Evolutionary conservation across 2,329 filamentous ascomycete genomes (phyloP).

Genomic region (Microsporum ferrugineum): DNA sequence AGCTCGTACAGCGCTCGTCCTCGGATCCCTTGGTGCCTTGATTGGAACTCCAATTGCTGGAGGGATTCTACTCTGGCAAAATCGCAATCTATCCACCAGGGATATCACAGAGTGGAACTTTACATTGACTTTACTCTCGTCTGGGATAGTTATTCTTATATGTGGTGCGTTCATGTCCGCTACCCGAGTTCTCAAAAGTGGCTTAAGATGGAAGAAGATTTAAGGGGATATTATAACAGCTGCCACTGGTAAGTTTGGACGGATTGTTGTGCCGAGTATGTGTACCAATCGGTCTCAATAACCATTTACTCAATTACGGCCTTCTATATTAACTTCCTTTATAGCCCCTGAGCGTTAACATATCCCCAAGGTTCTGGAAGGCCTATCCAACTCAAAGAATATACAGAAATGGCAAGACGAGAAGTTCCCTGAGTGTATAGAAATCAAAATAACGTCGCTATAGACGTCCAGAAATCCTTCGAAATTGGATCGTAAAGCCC

Average conservation of each 20-base stretch:
- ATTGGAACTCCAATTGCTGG: constrained; percentile 58
- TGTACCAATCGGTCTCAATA: neutral
- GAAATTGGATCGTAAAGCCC: no score
- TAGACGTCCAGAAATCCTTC: no score
- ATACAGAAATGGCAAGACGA: no score
- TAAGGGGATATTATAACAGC: neutral
- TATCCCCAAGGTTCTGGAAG: neutral
- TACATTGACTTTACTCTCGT: neutral
- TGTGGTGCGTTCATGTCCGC: neutral
- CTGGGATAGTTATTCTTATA: neutral
- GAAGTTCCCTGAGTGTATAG: no score
- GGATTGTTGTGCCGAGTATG: neutral
- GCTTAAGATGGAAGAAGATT: neutral
- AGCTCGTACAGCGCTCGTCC: neutral
- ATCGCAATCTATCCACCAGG: constrained; percentile 30
- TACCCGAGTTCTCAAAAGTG: neutral
- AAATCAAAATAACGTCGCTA: no score
- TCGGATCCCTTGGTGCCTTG: constrained; percentile 45
- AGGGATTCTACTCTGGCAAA: constrained; percentile 38
- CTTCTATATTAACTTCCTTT: neutral
- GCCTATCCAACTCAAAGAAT: no score
- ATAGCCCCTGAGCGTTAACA: neutral
- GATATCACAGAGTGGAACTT: neutral
- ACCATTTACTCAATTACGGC: neutral
- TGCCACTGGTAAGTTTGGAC: neutral